phyloP scores from a whole-genome alignment of 208 protist genomes.

The Acanthamoeba culbertsoni region DNA sequence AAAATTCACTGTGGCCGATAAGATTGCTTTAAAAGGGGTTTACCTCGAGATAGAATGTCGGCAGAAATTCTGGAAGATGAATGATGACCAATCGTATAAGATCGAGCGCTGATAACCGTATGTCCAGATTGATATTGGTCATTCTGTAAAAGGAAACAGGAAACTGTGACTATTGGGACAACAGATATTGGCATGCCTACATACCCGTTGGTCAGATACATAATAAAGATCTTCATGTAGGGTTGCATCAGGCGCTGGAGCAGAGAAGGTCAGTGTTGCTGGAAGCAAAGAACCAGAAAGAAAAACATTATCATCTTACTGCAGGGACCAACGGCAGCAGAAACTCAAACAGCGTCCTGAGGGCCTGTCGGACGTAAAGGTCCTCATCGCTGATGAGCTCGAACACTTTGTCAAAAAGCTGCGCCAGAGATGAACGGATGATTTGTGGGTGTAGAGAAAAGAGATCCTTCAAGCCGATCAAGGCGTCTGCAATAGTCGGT shows the following conservation, averaged over 20 bases:
- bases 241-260: slow-evolving; percentile 32
- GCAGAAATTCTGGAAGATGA: slow-evolving; percentile 1
- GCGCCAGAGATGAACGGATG: background rate
- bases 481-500: background rate
- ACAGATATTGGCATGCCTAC: background rate
- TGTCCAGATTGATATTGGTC: slow-evolving; percentile 43
- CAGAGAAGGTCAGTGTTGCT: background rate
- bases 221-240: slow-evolving; percentile 17
- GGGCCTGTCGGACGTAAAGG: background rate
- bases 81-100: background rate
- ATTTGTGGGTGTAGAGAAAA: background rate
- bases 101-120: slow-evolving; percentile 1
- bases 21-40: background rate
- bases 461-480: slow-evolving; percentile 33
- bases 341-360: slow-evolving; percentile 33
- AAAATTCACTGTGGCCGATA: background rate
- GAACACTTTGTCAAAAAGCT: slow-evolving; percentile 21
- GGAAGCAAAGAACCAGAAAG: background rate
- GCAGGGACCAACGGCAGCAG: background rate
- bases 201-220: slow-evolving; percentile 28
- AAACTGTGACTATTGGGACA: background rate
- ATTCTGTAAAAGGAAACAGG: background rate
- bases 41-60: slow-evolving; percentile 26
- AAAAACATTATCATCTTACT: background rate
- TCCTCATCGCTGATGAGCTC: slow-evolving; percentile 54